phyloP scores from a whole-genome alignment of 23 red algal species.

The Gracilaria gracilis region DNA sequence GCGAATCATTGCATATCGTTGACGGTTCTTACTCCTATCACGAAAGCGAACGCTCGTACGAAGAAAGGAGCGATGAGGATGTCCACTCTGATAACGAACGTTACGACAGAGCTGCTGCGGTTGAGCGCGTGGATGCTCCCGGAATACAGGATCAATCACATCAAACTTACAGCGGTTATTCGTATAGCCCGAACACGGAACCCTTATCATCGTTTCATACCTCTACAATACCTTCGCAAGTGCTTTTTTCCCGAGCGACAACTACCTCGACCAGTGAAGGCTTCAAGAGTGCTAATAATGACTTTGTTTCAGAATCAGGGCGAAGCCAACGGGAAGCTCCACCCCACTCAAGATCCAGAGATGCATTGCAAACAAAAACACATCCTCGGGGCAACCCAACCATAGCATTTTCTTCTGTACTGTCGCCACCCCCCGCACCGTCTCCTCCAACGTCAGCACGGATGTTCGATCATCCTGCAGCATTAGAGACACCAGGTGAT shows the following conservation, averaged over 20 bases:
- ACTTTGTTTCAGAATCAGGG: neutral
- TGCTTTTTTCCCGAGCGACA: conserved; percentile 6
- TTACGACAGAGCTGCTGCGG: neutral
- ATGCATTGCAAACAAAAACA: neutral
- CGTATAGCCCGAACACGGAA: neutral
- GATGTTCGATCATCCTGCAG: neutral
- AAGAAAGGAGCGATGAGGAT: neutral
- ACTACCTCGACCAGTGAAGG: neutral
- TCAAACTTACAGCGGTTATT: conserved; percentile 25
- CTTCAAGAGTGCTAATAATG: conserved; percentile 1
- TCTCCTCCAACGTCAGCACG: neutral
- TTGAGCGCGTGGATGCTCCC: neutral
- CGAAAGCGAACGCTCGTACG: neutral
- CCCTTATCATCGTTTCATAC: conserved; percentile 23
- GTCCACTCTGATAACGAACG: neutral
- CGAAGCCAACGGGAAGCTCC: neutral
- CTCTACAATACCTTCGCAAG: conserved; percentile 20
- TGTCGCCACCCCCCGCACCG: neutral
- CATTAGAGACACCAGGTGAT: neutral
- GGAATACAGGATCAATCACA: neutral
- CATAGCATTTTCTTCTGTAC: neutral
- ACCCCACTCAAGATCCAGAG: neutral
- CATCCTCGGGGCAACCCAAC: neutral
- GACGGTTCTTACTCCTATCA: conserved; percentile 11
- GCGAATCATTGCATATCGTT: conserved; percentile 27